Conservation (phyloP, 164 flowering plant species). For the Kalanchoe fedtschenkoi region DNA sequence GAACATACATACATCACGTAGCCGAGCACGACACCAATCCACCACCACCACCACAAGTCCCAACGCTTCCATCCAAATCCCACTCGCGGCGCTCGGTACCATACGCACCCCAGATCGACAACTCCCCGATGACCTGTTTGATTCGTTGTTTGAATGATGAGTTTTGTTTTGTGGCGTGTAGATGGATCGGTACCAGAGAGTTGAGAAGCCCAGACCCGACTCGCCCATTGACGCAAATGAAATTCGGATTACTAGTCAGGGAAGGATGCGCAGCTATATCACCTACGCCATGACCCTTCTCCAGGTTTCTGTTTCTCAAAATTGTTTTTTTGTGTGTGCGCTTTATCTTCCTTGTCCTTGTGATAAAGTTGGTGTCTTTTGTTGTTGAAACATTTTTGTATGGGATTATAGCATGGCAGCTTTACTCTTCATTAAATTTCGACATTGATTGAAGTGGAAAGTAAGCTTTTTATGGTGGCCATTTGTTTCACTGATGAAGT, state of each 20-base stretch:
- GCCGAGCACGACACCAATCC: not conserved
- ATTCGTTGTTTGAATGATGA: not conserved
- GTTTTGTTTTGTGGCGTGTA: not conserved
- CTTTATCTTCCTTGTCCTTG: too few relatives aligned
- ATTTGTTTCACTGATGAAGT: too few relatives aligned
- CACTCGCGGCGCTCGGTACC: not conserved
- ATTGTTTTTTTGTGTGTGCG: too few relatives aligned
- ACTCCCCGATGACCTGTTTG: not conserved
- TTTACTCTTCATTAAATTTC: too few relatives aligned
- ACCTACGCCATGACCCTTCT: slow-evolving; percentile 6
- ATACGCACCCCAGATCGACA: not conserved
- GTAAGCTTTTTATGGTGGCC: too few relatives aligned
- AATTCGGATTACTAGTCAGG: slow-evolving; percentile 8
- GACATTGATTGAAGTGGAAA: too few relatives aligned
- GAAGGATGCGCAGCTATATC: slow-evolving; percentile 7
- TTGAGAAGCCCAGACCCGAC: slow-evolving; percentile 9
- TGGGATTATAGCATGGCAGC: too few relatives aligned
- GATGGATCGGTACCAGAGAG: slow-evolving; percentile 10
- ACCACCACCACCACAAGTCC: not conserved
- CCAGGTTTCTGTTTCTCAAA: not conserved
- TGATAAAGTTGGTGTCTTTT: too few relatives aligned
- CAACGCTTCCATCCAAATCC: not conserved
- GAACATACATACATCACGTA: not conserved
- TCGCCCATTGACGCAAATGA: slow-evolving; percentile 6
- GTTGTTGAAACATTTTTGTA: too few relatives aligned